Conservation (phyloP, 306 rosid genomes). For the Inga oerstediana region DNA sequence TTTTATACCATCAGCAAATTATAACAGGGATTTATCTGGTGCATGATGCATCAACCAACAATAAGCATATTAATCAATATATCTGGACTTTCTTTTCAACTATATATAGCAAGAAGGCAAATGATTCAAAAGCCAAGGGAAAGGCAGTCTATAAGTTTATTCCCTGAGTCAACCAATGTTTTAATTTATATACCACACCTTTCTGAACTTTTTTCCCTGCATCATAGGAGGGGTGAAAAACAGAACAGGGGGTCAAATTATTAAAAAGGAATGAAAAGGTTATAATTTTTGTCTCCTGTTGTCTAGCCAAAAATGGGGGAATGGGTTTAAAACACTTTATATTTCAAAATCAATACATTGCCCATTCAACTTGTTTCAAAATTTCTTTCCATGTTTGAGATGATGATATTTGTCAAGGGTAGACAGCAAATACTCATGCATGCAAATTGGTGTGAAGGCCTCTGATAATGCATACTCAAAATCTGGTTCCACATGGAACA, state of each 20-base stretch:
- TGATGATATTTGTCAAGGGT: background rate
- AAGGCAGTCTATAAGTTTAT: conserved; percentile 1
- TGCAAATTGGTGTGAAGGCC: background rate
- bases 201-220: conserved; percentile 1
- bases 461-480: background rate
- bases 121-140: conserved; percentile 10
- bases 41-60: conserved; percentile 35
- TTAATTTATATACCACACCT: background rate
- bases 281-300: background rate
- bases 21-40: conserved; percentile 10
- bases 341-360: conserved; percentile 8
- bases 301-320: background rate
- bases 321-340: background rate
- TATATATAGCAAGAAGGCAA: background rate
- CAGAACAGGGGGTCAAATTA: background rate
- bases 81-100: conserved; percentile 5
- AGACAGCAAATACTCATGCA: background rate
- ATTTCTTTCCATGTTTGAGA: background rate
- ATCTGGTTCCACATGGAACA: background rate
- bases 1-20: background rate
- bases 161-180: background rate
- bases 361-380: background rate
- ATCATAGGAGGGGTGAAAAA: background rate
- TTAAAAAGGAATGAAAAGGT: background rate
- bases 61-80: conserved; percentile 21